A percentile compares a stretch with the other conserved stretches of the same genome.
phyloP scores from a whole-genome alignment of 306 rosid species.

The Malus domestica region DNA sequence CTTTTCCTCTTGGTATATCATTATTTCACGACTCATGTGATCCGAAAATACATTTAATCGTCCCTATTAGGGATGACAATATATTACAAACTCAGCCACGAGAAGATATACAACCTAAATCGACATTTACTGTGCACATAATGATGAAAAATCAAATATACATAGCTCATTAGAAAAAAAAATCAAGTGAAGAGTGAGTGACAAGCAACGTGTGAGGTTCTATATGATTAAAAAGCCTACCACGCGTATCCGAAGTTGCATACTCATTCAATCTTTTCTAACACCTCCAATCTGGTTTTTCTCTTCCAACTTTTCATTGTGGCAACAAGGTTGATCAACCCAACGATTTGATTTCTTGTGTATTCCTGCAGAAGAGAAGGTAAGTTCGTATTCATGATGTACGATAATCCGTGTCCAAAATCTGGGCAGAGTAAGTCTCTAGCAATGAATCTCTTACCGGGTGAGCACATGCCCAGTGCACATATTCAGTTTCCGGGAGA shows the following conservation, averaged over 20 bases:
- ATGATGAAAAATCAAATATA: conserved; percentile 29
- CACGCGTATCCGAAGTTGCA: conserved; percentile 1
- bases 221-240: conserved; percentile 19
- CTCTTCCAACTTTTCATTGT: conserved; percentile 98
- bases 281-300: conserved; percentile 78
- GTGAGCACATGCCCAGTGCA: conserved; percentile 89
- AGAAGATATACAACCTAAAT: conserved; percentile 27
- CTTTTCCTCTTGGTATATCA: background rate
- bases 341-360: conserved; percentile 70
- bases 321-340: conserved; percentile 90
- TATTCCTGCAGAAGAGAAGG: conserved; percentile 61
- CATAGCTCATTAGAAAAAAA: conserved; percentile 24
- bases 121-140: conserved; percentile 16
- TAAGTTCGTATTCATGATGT: background rate
- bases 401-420: background rate
- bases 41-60: conserved; percentile 34
- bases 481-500: conserved; percentile 93
- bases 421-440: background rate
- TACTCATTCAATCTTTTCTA: conserved; percentile 88
- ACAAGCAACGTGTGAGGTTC: conserved; percentile 8
- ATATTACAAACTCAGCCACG: conserved; percentile 31
- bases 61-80: conserved; percentile 26
- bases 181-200: conserved; percentile 10
- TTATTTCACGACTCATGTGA: conserved; percentile 4
- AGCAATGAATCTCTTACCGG: conserved; percentile 50